Percentiles rank a stretch among this genome's conserved stretches.
Evolutionary conservation across 192 early-diverging fungal species (phyloP).

Genomic region (Neocallimastix lanati): DNA sequence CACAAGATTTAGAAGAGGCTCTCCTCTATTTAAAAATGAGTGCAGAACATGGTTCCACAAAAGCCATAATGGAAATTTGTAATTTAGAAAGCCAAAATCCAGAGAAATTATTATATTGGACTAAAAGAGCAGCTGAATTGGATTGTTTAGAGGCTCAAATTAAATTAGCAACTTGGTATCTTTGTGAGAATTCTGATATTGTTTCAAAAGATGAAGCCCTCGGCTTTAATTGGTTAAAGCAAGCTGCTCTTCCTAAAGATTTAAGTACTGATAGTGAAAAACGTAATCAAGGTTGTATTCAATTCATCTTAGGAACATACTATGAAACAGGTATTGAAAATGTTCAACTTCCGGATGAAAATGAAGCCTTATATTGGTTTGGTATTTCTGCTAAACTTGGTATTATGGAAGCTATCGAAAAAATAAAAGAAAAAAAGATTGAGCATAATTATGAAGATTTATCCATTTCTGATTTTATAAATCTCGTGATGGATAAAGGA

Average conservation of each 20-base stretch:
- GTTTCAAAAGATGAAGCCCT: not conserved
- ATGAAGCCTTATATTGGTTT: not conserved
- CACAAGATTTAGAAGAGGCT: not conserved
- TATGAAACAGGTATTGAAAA: not conserved
- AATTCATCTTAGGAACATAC: not conserved
- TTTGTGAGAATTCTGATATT: not conserved
- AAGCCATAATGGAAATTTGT: not conserved
- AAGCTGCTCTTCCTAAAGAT: not conserved
- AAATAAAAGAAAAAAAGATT: not conserved
- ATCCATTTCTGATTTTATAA: not conserved
- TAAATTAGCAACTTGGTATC: not conserved
- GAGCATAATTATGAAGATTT: not conserved
- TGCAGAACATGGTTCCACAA: not conserved
- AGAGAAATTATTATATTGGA: not conserved
- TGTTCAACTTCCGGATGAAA: not conserved
- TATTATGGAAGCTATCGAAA: not conserved
- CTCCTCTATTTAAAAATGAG: not conserved
- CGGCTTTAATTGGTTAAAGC: not conserved
- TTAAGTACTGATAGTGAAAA: not conserved
- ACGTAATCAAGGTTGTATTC: not conserved
- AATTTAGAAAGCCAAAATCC: not conserved
- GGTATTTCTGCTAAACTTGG: not conserved
- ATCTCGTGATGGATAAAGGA: not conserved
- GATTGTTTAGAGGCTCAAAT: not conserved
- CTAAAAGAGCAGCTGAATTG: not conserved